A percentile compares a stretch with the other conserved stretches of the same genome.
Conservation (phyloP, 1,284 basidiomycete species). For the Microbotryum scabiosae region DNA sequence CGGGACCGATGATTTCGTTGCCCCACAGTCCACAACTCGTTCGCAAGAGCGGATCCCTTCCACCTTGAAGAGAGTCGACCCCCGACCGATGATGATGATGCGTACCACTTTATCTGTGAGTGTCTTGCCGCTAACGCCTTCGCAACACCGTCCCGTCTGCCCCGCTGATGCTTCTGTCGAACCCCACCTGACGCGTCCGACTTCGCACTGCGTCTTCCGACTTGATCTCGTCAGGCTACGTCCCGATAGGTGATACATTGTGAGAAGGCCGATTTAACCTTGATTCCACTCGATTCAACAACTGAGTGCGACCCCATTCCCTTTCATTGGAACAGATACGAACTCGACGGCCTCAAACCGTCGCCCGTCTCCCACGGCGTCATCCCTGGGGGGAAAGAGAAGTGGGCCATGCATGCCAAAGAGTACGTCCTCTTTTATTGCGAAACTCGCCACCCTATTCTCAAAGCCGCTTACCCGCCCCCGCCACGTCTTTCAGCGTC, state of each 20-base stretch:
- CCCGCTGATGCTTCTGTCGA: background rate
- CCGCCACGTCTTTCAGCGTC: no score
- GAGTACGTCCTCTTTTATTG: conserved; percentile 57
- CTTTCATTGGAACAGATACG: conserved; percentile 47
- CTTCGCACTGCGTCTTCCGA: background rate
- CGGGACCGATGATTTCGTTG: no score
- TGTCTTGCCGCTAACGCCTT: no score
- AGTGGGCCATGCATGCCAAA: conserved; percentile 60
- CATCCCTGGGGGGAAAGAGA: conserved; percentile 45
- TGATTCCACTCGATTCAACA: no score
- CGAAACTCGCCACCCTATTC: no score
- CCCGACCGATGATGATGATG: conserved; percentile 47
- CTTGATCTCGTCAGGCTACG: conserved; percentile 51
- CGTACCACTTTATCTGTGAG: conserved; percentile 82
- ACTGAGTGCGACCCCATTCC: no score
- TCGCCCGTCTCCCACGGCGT: conserved; percentile 67
- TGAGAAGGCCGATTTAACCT: no score
- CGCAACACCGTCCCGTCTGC: no score
- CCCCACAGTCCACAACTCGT: conserved; percentile 83
- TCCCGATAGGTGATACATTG: conserved; percentile 68
- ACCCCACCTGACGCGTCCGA: no score
- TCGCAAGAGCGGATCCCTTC: conserved; percentile 66
- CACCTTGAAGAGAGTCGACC: conserved; percentile 35
- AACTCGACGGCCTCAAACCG: conserved; percentile 77
- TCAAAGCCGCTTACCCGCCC: no score